phyloP scores from a whole-genome alignment of 163 green algal species.

The Scenedesmus sp. region DNA sequence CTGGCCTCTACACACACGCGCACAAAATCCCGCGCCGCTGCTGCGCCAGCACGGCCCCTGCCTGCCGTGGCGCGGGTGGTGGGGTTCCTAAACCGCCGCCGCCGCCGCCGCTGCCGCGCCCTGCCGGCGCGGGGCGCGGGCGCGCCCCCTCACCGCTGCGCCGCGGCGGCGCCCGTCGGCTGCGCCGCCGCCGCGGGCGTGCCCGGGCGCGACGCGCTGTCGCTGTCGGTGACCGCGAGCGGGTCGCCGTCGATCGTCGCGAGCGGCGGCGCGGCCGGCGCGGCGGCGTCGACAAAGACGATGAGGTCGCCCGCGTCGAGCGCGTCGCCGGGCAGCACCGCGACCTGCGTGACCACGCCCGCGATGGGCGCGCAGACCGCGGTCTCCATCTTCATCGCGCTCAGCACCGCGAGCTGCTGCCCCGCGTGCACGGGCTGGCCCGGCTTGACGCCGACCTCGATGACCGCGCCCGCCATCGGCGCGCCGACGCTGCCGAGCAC shows the following conservation, averaged over 20 bases:
- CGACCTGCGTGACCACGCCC: slow-evolving; percentile 80
- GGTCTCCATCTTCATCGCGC: slow-evolving; percentile 98
- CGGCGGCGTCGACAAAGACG: slow-evolving; percentile 68
- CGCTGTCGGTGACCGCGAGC: slow-evolving; percentile 4
- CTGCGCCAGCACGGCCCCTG: no score
- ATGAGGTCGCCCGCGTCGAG: slow-evolving; percentile 84
- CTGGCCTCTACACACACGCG: no score
- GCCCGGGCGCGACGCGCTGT: neutral
- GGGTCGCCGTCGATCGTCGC: slow-evolving; percentile 33
- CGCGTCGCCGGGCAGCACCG: slow-evolving; percentile 65
- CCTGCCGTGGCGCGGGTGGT: no score
- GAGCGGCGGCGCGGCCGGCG: slow-evolving; percentile 18
- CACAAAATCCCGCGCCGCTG: no score
- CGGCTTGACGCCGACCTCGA: slow-evolving; percentile 84
- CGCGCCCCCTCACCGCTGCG: no score
- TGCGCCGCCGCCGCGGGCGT: neutral
- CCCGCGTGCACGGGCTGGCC: slow-evolving; percentile 73
- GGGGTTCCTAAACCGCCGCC: no score
- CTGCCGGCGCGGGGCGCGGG: no score
- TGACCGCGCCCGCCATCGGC: slow-evolving; percentile 91
- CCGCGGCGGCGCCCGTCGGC: neutral
- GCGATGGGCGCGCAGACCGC: slow-evolving; percentile 77
- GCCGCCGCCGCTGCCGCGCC: no score
- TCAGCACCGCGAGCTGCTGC: slow-evolving; percentile 86
- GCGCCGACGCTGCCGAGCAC: slow-evolving; percentile 82